Conservation (phyloP, 148 eudicot species). For the Pharnaceum exiguum region DNA sequence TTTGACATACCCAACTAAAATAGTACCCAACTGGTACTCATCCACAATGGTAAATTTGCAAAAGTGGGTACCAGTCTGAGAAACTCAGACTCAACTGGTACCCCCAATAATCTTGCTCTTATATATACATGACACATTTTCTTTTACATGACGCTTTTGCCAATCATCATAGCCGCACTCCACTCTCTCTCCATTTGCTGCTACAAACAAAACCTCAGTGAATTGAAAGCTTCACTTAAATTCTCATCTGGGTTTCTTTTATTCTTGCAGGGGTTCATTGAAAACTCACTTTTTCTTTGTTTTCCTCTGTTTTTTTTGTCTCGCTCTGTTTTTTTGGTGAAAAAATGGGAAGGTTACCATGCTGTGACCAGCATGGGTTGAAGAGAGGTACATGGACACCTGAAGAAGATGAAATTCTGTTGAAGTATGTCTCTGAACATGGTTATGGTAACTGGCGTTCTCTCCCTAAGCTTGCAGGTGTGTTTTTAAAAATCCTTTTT, state of each 20-base stretch:
- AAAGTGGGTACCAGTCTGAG: too few species aligned
- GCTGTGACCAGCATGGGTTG: slow-evolving; percentile 49
- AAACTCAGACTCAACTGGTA: too few species aligned
- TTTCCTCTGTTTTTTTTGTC: neutral
- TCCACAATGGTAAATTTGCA: too few species aligned
- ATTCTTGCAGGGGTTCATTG: slow-evolving; percentile 15
- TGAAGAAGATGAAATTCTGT: slow-evolving; percentile 50
- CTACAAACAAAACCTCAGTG: neutral
- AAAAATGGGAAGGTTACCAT: slow-evolving; percentile 47
- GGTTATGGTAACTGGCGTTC: slow-evolving; percentile 75
- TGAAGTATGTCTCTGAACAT: slow-evolving; percentile 38
- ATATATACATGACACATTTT: too few species aligned
- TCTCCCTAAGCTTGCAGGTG: slow-evolving; percentile 65
- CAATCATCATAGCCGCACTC: too few species aligned
- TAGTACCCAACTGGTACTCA: too few species aligned
- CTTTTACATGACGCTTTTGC: too few species aligned
- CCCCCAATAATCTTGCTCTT: too few species aligned
- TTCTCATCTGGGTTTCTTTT: slow-evolving; percentile 2
- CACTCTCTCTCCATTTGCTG: neutral
- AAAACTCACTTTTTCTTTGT: neutral
- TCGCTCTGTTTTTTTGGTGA: neutral
- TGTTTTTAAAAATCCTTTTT: neutral
- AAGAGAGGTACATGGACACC: slow-evolving; percentile 58
- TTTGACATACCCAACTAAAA: too few species aligned
- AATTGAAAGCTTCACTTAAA: slow-evolving; percentile 1